Evolutionary conservation across 768 basidiomycete species (phyloP), one percentile per base, ranked within the genome.

Genomic region (Cyclocybe aegerita): DNA sequence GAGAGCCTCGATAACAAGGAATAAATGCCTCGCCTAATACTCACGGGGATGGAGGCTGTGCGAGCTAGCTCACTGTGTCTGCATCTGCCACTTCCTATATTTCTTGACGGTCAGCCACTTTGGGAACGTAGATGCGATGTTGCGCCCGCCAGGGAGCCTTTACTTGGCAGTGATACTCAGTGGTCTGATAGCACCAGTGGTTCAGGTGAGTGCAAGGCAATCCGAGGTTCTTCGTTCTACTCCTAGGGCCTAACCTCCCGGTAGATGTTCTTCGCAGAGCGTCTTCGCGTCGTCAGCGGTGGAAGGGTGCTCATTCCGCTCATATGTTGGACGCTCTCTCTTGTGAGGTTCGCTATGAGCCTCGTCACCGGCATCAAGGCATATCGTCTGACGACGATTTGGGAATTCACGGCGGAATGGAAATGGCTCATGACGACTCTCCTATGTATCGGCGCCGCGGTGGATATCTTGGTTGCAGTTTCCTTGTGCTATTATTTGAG

Each of bases 401-500:
- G 23, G 23, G 23, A 23, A 5, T 23, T 23, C 5, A 23, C 23
- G 23, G 23, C 23, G 4, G 23, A 23, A 23, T 23, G 23, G 23
- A 23, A 23, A 23, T 23, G 23, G 23, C 23, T 23, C 5, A 23
- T 23, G 23, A 23, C 23, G 23, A 23, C 23, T 5, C 23, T 23
- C 5, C 23, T 23, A 23, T 23, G 37, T 23, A 39, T 17, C 46
- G 10, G 17, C 1, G 39, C 34, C 4, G 45, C 9, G 9, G 33
- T 40, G 37, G 39, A 47, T 29, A 30, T 47, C 31, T 23, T 46
- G 39, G 32, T 46, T 39, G 45, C 38, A 7, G 16, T 46, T 6
- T 36, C 39, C 12, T 40, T 53, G 52, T 38, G 33, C 1, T 53
- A 53, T 23, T 53, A 53, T 41, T 30, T 53, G 23, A 23, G 52